Base-by-base conservation (phyloP, 805 yeast genomes). In the Hanseniaspora taiwanica region DNA sequence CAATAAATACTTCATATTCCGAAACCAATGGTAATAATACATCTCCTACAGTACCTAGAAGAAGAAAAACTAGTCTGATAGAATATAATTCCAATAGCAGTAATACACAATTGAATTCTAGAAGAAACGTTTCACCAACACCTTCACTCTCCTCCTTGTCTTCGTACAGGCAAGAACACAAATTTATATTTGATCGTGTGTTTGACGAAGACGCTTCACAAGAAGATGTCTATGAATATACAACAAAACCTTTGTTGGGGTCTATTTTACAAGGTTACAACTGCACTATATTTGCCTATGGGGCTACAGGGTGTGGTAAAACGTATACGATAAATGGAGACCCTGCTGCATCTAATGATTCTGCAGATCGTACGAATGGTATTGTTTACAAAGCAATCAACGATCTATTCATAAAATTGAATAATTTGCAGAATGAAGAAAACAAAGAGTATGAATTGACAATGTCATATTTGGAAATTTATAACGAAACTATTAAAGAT, bases 221-320 rank as follows among this genome's bases (percentile, higher is more conserved):
- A 51, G 64, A 68, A 8, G 78, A 79, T 6, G 83, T 87, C 0
- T 87, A 74, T 53, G 53, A 62, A 20, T 57, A 59, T 23, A 83
- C 94, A 1, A 74, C 94, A 0, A 64, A 68, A 38, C 89, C 94
- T 0, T 62, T 85, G 37, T 63, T 87, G 6, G 84, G 78, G 44
- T 71, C 78, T 31, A 76, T 85, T 0, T 56, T 87, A 33, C 91
- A 82, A 45, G 97, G 96, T 1, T 83, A 65, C 59, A 86, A 89
- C 56, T 79, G 94, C 5, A 85, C 96, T 0, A 84, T 87, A 0
- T 87, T 87, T 64, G 96, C 97, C 1, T 87, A 87, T 56, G 97
- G 97, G 1, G 94, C 97, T 21, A 87, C 97, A 0, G 97, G 97
- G 0, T 87, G 96, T 58, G 97, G 97, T n/a, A 87, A 87, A 55